Conservation (phyloP, 129 eudicot genomes). For the Tagetes patula region DNA sequence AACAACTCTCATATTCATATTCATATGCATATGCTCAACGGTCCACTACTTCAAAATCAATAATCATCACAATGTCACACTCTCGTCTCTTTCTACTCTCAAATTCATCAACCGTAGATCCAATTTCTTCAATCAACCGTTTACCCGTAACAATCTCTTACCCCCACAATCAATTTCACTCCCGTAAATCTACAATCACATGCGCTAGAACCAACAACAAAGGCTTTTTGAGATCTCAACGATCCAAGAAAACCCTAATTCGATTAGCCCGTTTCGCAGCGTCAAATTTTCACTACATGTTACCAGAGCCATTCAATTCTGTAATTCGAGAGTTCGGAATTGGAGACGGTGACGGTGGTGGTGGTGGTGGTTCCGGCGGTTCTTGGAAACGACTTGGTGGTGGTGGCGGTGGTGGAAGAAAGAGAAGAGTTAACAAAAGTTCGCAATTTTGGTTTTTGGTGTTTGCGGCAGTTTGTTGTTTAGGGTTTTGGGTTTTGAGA, state of each 20-base stretch:
- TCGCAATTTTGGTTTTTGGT: slow-evolving; percentile 27
- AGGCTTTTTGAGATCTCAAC: slow-evolving; percentile 22
- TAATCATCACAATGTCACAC: background rate
- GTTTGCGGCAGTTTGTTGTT: slow-evolving; percentile 18
- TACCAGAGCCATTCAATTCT: slow-evolving; percentile 29
- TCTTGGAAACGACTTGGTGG: slow-evolving; percentile 35
- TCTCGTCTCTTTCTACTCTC: slow-evolving; percentile 19
- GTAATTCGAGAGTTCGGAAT: slow-evolving; percentile 31
- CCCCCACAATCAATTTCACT: background rate
- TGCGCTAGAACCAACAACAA: slow-evolving; percentile 27
- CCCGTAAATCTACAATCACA: slow-evolving; percentile 28
- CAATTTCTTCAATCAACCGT: slow-evolving; percentile 21
- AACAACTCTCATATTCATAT: background rate
- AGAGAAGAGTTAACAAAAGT: slow-evolving; percentile 18
- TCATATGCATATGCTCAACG: slow-evolving; percentile 13
- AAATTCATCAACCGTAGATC: slow-evolving; percentile 9
- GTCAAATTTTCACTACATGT: slow-evolving; percentile 29
- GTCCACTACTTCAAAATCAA: slow-evolving; percentile 18
- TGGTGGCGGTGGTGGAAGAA: slow-evolving; percentile 35
- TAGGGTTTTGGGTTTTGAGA: slow-evolving; percentile 29
- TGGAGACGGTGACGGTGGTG: slow-evolving; percentile 11
- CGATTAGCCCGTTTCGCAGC: slow-evolving; percentile 36
- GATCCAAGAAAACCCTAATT: slow-evolving; percentile 32
- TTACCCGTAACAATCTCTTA: background rate
- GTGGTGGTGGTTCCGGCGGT: slow-evolving; percentile 23